Percentiles rank a stretch among this genome's conserved stretches.
Conservation (phyloP, 2,329 filamentous ascomycete species). For the Graphilbum ipis-grandicollis region DNA sequence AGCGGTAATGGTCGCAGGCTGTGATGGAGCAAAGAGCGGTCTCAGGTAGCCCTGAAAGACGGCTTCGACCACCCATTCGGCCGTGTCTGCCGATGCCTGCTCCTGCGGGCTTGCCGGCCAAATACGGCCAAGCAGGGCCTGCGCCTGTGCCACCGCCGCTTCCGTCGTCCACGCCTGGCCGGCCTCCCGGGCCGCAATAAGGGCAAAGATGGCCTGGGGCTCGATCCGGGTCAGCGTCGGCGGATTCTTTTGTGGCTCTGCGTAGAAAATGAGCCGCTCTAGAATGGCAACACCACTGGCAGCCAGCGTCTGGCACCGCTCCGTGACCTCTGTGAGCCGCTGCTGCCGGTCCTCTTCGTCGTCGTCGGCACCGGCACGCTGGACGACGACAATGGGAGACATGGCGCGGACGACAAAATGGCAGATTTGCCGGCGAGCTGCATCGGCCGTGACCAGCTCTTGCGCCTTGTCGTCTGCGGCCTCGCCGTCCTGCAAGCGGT, state of each 20-base stretch:
- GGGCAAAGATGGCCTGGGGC: conserved; percentile 14
- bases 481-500: neutral
- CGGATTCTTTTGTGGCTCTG: neutral
- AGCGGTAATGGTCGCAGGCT: conserved; percentile 33
- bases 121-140: conserved; percentile 14
- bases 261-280: neutral
- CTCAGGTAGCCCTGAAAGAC: conserved; percentile 48
- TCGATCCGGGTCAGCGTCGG: neutral
- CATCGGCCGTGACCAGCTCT: neutral
- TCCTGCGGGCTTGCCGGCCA: conserved; percentile 8
- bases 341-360: neutral
- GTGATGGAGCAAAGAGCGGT: conserved; percentile 45
- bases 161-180: conserved; percentile 14
- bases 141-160: conserved; percentile 14
- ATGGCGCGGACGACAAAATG: conserved; percentile 4
- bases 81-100: conserved; percentile 1
- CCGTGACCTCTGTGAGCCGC: neutral
- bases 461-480: neutral
- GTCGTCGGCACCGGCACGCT: neutral
- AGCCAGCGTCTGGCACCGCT: conserved; percentile 5
- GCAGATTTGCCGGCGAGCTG: conserved; percentile 2
- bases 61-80: conserved; percentile 30
- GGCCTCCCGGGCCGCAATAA: conserved; percentile 16
- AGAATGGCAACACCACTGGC: conserved; percentile 8
- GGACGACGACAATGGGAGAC: conserved; percentile 3